These are phyloP conservation scores for Akanthomyces dipterigenus DNA, from an alignment of 2,329 filamentous ascomycete species.

Conservation along the genomic window DNA sequence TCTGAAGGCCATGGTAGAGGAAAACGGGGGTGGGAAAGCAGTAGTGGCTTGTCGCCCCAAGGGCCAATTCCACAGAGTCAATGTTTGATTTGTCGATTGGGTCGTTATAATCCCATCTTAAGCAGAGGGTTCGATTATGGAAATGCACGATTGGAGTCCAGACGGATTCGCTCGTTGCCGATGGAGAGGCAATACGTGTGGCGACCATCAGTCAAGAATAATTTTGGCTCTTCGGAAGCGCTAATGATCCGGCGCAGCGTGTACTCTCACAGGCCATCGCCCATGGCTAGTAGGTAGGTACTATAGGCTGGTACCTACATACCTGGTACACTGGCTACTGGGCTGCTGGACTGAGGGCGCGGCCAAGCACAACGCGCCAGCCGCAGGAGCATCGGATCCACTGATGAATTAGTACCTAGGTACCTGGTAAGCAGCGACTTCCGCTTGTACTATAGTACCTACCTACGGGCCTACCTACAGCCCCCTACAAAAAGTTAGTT, in stretches of 20 bases:
- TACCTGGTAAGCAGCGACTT: no score
- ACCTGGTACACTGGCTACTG: no score
- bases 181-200: background rate
- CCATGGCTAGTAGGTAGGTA: background rate
- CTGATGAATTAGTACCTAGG: no score
- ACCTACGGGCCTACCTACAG: no score
- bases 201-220: background rate
- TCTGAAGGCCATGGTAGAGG: slow-evolving; percentile 7
- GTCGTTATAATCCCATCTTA: background rate
- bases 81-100: background rate
- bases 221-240: slow-evolving; percentile 12
- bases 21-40: background rate
- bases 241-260: slow-evolving; percentile 10
- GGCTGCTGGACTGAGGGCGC: no score
- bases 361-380: background rate
- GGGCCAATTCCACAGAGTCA: background rate
- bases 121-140: background rate
- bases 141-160: background rate
- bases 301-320: no score
- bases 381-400: background rate
- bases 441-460: no score
- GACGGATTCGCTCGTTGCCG: background rate
- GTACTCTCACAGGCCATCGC: background rate
- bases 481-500: no score
- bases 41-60: background rate